Base-by-base conservation (phyloP, 345 rosid genomes). In the Rhodomyrtus tomentosa region DNA sequence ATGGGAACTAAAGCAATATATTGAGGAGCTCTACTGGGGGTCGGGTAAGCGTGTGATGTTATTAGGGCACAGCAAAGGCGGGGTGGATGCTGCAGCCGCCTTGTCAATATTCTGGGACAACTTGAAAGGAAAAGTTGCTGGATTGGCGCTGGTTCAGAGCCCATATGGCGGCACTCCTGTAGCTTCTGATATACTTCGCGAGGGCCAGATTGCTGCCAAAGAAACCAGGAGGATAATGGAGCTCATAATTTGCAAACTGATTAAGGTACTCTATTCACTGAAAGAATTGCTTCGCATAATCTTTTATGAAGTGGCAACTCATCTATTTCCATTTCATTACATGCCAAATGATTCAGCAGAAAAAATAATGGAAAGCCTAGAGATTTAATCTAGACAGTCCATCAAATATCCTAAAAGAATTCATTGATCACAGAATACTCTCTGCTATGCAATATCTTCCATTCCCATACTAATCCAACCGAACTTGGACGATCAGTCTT, bases 1-100 rank as follows among this genome's bases (percentile, higher is more conserved):
- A 62, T 88, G 88, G 92, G 94, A 91, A 80, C 89, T 93, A 86
- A 94, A 93, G 88, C 95, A 92, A 54, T 93, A 94, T 87, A 92
- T 94, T 2, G 95, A 93, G 84, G 97, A 94, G 86, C 93, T 94
- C 79, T 93, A 91, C 73, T 94, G 97, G 97, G 95, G 97, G 14
- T 93, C 92, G 4, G 92, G 94, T 56, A 94, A 94, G 90, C 90
- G 85, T 55, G 92, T 93, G 84, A 91, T 93, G 95, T 86, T 94
- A 82, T 94, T 93, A 48, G 95, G 95, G 51, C 97, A 94, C 88
- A 94, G 97, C 91, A 93, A 94, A 85, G 95, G 95, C 3, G 95
- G 94, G 86, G 91, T 93, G 85, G 95, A 94, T 91, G 93, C 91
- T 87, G 94, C 95, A n/a, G 95, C 95, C n/a, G 93, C 95, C 29